Conservation (phyloP, 805 yeast genomes). For the Scheffersomyces spartinae region DNA sequence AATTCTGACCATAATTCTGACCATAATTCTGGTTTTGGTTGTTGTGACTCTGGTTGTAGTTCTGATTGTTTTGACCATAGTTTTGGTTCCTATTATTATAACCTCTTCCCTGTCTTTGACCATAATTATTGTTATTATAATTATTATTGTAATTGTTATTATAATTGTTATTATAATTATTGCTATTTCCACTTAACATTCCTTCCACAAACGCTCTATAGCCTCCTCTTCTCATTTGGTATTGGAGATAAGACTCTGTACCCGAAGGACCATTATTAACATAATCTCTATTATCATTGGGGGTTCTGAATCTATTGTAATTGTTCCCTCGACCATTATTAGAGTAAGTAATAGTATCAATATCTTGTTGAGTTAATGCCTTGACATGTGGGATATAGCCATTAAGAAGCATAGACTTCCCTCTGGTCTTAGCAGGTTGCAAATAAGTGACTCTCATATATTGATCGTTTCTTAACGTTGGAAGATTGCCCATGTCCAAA, state of each 20-base stretch:
- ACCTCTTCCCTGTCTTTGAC: constrained; percentile 8
- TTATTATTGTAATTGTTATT: constrained; percentile 8
- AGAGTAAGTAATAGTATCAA: constrained; percentile 40
- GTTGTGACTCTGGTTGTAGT: no score
- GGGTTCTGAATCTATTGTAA: constrained; percentile 15
- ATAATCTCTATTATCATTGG: constrained; percentile 21
- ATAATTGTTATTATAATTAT: constrained; percentile 8
- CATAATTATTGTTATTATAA: constrained; percentile 6
- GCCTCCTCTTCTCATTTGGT: constrained; percentile 27
- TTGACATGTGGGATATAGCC: constrained; percentile 59
- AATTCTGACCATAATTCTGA: no score
- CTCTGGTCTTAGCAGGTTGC: constrained; percentile 47
- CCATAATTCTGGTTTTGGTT: no score
- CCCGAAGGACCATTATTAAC: constrained; percentile 31
- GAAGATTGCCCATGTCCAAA: constrained; percentile 31
- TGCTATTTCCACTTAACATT: constrained; percentile 4
- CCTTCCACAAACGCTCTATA: constrained; percentile 17
- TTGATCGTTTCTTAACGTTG: constrained; percentile 27
- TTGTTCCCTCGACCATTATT: constrained; percentile 5
- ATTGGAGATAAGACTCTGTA: constrained; percentile 16
- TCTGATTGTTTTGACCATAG: no score
- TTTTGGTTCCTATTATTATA: constrained; percentile 5
- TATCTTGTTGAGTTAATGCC: constrained; percentile 59
- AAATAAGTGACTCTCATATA: constrained; percentile 39
- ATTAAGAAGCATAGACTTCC: constrained; percentile 75